These are phyloP conservation scores for Mucor velutinosus DNA, from an alignment of 371 early-diverging fungal species.

Conservation along the genomic window DNA sequence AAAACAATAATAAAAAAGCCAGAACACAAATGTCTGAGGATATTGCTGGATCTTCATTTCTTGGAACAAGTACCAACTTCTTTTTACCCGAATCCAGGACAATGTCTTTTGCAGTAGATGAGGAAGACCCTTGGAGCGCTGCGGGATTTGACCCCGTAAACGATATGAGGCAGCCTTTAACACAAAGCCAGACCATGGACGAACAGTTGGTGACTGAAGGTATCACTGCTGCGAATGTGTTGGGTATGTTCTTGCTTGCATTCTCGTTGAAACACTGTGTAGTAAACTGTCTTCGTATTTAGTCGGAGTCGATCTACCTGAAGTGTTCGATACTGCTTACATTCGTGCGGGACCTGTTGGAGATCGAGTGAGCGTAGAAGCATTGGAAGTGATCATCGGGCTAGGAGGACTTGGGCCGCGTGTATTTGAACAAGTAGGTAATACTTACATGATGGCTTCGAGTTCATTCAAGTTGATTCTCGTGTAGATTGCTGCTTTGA, in stretches of 20 bases:
- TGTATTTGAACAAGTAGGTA: constrained; percentile 58
- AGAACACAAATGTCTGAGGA: constrained; percentile 15
- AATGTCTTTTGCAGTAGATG: constrained; percentile 27
- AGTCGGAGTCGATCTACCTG: constrained; percentile 61
- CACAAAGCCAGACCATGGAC: constrained; percentile 11
- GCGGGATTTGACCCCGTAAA: constrained; percentile 26
- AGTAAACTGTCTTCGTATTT: background rate
- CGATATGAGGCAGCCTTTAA: constrained; percentile 21
- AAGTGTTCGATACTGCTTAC: constrained; percentile 62
- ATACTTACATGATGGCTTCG: background rate
- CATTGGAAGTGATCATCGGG: constrained; percentile 54
- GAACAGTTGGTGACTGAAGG: constrained; percentile 23
- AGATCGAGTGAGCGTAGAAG: constrained; percentile 52
- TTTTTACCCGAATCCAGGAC: constrained; percentile 22
- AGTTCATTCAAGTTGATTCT: background rate
- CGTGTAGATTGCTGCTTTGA: constrained; percentile 45
- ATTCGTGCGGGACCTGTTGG: constrained; percentile 52
- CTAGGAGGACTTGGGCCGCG: constrained; percentile 54
- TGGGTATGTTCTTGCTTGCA: constrained; percentile 16
- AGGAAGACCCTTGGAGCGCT: constrained; percentile 32
- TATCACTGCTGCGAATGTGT: constrained; percentile 27
- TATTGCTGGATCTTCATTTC: constrained; percentile 11
- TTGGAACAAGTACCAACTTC: constrained; percentile 8
- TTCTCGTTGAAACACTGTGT: background rate
- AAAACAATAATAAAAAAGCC: background rate